A percentile compares a stretch with the other conserved stretches of the same genome.
Conservation (phyloP, 192 early-diverging fungal genomes). For the Coemansia sp. region DNA sequence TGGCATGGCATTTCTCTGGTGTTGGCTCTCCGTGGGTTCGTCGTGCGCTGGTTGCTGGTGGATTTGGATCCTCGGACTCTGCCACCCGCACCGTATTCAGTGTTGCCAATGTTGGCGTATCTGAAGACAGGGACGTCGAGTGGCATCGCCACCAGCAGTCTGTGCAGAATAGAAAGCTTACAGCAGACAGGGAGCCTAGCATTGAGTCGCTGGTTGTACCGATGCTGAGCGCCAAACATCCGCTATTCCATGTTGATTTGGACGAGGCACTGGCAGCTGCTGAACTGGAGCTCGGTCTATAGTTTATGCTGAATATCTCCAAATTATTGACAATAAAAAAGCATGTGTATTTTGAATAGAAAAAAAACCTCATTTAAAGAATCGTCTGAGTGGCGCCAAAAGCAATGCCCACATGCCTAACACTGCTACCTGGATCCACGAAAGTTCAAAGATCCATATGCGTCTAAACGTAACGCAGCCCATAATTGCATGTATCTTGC, state of each 20-base stretch:
- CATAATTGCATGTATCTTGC: slow-evolving; percentile 29
- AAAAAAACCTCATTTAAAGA: background rate
- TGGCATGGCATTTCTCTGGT: slow-evolving; percentile 60
- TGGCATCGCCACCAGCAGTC: background rate
- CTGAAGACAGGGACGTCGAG: slow-evolving; percentile 16
- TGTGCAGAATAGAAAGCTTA: background rate
- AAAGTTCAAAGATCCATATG: slow-evolving; percentile 38
- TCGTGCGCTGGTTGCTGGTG: slow-evolving; percentile 40
- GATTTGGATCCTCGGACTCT: slow-evolving; percentile 38
- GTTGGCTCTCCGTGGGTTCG: slow-evolving; percentile 44
- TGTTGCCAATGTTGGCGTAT: slow-evolving; percentile 40
- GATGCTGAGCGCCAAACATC: slow-evolving; percentile 37
- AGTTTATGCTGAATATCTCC: too few relatives aligned
- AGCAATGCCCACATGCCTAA: slow-evolving; percentile 26
- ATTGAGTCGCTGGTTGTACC: slow-evolving; percentile 37
- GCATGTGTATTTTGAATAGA: background rate
- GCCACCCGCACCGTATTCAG: slow-evolving; percentile 36
- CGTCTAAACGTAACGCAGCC: slow-evolving; percentile 20
- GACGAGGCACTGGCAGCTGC: slow-evolving; percentile 49
- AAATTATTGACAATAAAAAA: background rate
- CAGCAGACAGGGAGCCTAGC: slow-evolving; percentile 12
- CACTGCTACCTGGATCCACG: slow-evolving; percentile 16
- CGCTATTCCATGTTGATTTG: slow-evolving; percentile 51
- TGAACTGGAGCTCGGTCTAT: slow-evolving; percentile 39
- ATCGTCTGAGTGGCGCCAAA: background rate